These are phyloP conservation scores for Chloromonas sp. DNA, from an alignment of 163 green algal genomes.

Conservation along the genomic window DNA sequence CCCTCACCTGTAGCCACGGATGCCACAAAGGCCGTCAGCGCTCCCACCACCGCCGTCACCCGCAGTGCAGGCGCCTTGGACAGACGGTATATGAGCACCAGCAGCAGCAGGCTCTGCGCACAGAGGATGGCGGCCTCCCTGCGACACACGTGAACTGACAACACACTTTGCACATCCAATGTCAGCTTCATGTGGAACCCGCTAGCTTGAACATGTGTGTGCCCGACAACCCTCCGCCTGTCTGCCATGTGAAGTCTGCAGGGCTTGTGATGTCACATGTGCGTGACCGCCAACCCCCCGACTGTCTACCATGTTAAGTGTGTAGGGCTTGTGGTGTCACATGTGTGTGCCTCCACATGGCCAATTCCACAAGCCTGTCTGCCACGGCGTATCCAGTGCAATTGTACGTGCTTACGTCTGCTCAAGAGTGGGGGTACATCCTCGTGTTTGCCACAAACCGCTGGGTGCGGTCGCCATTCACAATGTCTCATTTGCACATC, in stretches of 20 bases:
- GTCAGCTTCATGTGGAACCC: background rate
- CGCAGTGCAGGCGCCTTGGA: slow-evolving; percentile 18
- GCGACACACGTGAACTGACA: background rate
- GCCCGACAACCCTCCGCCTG: background rate
- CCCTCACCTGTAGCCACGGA: slow-evolving; percentile 23
- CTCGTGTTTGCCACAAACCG: too few species aligned
- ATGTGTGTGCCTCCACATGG: too few species aligned
- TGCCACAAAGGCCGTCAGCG: slow-evolving; percentile 23
- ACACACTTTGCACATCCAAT: too few species aligned
- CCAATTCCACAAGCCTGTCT: too few species aligned
- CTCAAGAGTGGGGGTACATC: too few species aligned
- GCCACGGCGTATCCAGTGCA: too few species aligned
- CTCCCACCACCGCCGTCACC: slow-evolving; percentile 8
- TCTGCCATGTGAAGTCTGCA: background rate
- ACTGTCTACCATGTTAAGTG: background rate
- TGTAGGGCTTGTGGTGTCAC: background rate
- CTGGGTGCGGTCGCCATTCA: too few species aligned
- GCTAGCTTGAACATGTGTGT: background rate
- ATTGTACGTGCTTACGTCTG: too few species aligned
- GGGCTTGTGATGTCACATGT: background rate
- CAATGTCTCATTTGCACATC: too few species aligned
- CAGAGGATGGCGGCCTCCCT: slow-evolving; percentile 65
- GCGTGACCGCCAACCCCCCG: background rate
- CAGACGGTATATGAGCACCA: slow-evolving; percentile 75
- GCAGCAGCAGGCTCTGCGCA: slow-evolving; percentile 73